These are phyloP conservation scores for Lasiosphaeria ovina DNA, from an alignment of 495 filamentous ascomycete genomes.

Conservation along the genomic window DNA sequence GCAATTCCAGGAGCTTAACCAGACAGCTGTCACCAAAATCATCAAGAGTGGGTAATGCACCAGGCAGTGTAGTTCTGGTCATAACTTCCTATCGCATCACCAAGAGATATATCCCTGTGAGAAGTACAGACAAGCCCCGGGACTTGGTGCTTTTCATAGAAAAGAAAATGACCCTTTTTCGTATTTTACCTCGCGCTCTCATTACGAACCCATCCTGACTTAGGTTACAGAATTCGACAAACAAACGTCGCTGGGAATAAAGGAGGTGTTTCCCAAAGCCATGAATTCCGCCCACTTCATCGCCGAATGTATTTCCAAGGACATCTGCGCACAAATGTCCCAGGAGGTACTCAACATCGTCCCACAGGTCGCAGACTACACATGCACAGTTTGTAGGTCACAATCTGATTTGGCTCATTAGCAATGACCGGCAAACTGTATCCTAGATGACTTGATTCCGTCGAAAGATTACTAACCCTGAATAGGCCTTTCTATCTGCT, in stretches of 20 bases:
- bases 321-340: conserved; percentile 63
- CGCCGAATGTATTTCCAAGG: conserved; percentile 58
- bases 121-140: too few species aligned
- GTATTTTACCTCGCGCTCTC: too few species aligned
- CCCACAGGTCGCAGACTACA: conserved; percentile 69
- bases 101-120: too few species aligned
- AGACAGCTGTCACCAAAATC: conserved; percentile 67
- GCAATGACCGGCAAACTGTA: too few species aligned
- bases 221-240: conserved; percentile 68
- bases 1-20: conserved; percentile 72
- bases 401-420: neutral
- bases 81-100: too few species aligned
- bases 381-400: conserved; percentile 64
- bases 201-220: too few species aligned
- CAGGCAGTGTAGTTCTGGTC: neutral
- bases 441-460: too few species aligned
- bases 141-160: too few species aligned
- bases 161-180: too few species aligned
- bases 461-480: neutral
- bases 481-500: conserved; percentile 53
- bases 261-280: conserved; percentile 49
- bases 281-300: conserved; percentile 51
- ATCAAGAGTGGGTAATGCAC: conserved; percentile 61
- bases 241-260: conserved; percentile 64
- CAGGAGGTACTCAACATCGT: conserved; percentile 62